Evolutionary conservation across 1,284 basidiomycete species (phyloP).

Genomic region (Ceratorhiza oryzae-sativae): DNA sequence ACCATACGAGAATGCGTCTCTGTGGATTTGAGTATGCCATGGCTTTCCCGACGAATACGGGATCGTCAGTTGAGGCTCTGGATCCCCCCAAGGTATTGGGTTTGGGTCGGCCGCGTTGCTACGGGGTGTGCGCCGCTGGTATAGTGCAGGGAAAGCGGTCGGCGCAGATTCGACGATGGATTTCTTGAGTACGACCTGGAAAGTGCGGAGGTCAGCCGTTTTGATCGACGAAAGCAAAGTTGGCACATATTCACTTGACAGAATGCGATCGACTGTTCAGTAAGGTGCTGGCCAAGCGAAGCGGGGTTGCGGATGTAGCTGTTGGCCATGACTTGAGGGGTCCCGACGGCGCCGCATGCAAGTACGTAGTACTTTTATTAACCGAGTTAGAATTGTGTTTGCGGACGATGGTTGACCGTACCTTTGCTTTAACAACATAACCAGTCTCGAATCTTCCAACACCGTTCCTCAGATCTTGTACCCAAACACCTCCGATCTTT

Average conservation of each 20-base stretch:
- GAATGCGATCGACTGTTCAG: constrained; percentile 33
- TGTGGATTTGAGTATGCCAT: constrained; percentile 49
- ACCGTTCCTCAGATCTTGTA: not conserved
- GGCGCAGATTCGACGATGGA: not conserved
- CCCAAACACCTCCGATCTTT: not conserved
- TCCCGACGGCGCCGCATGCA: constrained; percentile 21
- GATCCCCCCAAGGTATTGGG: constrained; percentile 47
- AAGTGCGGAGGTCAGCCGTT: not conserved
- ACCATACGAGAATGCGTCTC: constrained; percentile 50
- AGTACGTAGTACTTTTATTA: constrained; percentile 10
- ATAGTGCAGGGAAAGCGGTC: not conserved
- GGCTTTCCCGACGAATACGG: constrained; percentile 46
- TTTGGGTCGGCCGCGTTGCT: not conserved
- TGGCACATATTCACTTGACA: constrained; percentile 18
- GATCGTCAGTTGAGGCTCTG: constrained; percentile 51
- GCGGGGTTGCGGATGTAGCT: constrained; percentile 11
- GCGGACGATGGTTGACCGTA: not conserved
- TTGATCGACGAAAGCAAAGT: not conserved
- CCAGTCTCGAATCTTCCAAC: no score
- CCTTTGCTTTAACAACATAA: constrained; percentile 12
- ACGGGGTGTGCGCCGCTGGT: not conserved
- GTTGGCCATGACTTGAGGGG: constrained; percentile 32
- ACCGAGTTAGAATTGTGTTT: no score
- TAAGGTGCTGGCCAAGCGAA: constrained; percentile 8
- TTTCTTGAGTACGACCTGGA: not conserved